Percentiles rank a stretch among this genome's conserved stretches.
Conservation (phyloP, 306 rosid genomes). For the Trifolium pratense region DNA sequence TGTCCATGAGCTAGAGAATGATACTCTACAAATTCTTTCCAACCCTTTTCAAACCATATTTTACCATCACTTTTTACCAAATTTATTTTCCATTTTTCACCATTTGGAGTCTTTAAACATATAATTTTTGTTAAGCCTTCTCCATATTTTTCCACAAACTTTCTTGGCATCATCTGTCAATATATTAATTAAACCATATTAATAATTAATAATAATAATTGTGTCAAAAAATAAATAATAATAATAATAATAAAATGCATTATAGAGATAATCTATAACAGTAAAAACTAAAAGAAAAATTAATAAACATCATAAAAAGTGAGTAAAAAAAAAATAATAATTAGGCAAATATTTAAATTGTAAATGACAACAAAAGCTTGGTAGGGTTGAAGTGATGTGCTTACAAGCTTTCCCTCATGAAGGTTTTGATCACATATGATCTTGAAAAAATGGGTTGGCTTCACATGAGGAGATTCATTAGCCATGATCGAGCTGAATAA, state of each 20-base stretch:
- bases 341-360: neutral
- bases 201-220: no score
- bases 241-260: no score
- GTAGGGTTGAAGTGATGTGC: neutral
- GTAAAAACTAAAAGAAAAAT: no score
- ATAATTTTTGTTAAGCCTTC: constrained; percentile 24
- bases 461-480: neutral
- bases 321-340: no score
- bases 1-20: constrained; percentile 35
- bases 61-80: constrained; percentile 34
- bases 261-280: no score
- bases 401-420: constrained; percentile 19
- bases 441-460: constrained; percentile 15
- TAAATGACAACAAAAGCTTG: neutral
- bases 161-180: constrained; percentile 43
- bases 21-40: constrained; percentile 45
- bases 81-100: constrained; percentile 40
- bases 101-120: constrained; percentile 43
- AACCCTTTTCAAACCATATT: constrained; percentile 47
- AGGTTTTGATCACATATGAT: constrained; percentile 13
- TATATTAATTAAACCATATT: neutral
- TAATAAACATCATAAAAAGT: no score
- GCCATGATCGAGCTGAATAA: neutral
- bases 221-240: no score
- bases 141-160: constrained; percentile 39